Evolutionary conservation across 2,329 filamentous ascomycete genomes (phyloP).

Genomic region (Cyanodermella asteris): DNA sequence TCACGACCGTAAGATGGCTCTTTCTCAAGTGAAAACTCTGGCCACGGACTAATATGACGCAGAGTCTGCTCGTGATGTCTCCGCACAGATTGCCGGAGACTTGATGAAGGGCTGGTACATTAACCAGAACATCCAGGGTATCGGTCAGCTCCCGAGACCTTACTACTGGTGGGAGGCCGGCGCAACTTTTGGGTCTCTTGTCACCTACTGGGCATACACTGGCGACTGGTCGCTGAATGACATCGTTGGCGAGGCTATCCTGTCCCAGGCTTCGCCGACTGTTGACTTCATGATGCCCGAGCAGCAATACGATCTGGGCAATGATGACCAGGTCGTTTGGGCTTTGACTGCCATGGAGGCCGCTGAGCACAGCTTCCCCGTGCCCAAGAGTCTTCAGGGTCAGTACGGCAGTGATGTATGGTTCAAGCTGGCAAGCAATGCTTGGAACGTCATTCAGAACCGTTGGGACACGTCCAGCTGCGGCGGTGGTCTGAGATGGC

Average conservation of each 20-base stretch:
- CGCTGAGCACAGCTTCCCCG: constrained; percentile 16
- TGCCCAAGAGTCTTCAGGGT: constrained; percentile 17
- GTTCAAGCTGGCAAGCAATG: constrained; percentile 50
- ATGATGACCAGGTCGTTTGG: constrained; percentile 28
- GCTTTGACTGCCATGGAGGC: constrained; percentile 17
- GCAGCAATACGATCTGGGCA: constrained; percentile 13
- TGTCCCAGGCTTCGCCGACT: constrained; percentile 44
- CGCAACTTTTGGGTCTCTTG: constrained; percentile 17
- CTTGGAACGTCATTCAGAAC: constrained; percentile 52
- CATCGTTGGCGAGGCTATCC: constrained; percentile 37
- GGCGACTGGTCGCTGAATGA: constrained; percentile 43
- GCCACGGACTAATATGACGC: too few species aligned
- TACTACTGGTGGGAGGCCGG: constrained; percentile 11
- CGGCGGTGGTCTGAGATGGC: constrained; percentile 57
- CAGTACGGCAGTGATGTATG: constrained; percentile 45
- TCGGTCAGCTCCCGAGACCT: constrained; percentile 7
- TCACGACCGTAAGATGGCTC: too few species aligned
- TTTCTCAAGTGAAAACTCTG: too few species aligned
- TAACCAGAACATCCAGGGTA: too few species aligned
- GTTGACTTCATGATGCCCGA: constrained; percentile 48
- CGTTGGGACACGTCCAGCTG: constrained; percentile 47
- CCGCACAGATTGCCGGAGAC: too few species aligned
- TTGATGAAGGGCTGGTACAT: too few species aligned
- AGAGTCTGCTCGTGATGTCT: too few species aligned
- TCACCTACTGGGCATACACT: constrained; percentile 44